Percentiles rank a stretch among this genome's conserved stretches.
These are phyloP conservation scores for Lipomyces sp. DNA, from an alignment of 805 yeast species.

Conservation along the genomic window DNA sequence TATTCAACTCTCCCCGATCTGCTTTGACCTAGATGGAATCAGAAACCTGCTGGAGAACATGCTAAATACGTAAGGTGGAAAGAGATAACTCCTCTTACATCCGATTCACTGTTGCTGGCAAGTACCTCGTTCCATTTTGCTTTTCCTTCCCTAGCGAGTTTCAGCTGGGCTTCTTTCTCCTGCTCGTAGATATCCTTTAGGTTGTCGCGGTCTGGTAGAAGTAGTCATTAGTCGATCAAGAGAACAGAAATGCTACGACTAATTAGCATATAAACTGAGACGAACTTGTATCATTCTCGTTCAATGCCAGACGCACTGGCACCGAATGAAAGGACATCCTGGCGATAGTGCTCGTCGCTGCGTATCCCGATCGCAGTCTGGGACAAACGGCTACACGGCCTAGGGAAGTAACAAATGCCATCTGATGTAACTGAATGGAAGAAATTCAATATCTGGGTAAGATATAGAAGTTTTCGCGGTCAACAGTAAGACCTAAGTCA, in stretches of 20 bases:
- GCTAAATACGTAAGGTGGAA: not conserved
- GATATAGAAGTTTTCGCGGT: not conserved
- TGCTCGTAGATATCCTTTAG: not conserved
- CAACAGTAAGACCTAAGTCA: not conserved
- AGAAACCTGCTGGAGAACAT: not conserved
- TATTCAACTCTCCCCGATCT: constrained; percentile 1
- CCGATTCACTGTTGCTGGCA: constrained; percentile 1
- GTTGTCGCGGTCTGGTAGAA: not conserved
- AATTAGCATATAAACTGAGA: not conserved
- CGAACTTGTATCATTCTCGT: constrained; percentile 2
- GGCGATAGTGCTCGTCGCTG: not conserved
- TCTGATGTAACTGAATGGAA: not conserved
- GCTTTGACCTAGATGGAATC: not conserved
- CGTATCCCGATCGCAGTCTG: not conserved
- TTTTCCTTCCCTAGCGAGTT: not conserved
- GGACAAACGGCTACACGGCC: constrained; percentile 1
- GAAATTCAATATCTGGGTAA: not conserved
- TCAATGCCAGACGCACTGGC: constrained; percentile 1
- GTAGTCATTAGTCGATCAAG: not conserved
- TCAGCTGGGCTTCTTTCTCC: constrained; percentile 1
- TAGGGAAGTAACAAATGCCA: not conserved
- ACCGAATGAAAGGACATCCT: not conserved
- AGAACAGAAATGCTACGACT: not conserved
- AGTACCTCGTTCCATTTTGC: constrained; percentile 2
- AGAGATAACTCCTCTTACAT: not conserved